A percentile compares a stretch with the other conserved stretches of the same genome.
phyloP scores from a whole-genome alignment of 495 filamentous ascomycete genomes.

The Saxophila tyrrhenica region DNA sequence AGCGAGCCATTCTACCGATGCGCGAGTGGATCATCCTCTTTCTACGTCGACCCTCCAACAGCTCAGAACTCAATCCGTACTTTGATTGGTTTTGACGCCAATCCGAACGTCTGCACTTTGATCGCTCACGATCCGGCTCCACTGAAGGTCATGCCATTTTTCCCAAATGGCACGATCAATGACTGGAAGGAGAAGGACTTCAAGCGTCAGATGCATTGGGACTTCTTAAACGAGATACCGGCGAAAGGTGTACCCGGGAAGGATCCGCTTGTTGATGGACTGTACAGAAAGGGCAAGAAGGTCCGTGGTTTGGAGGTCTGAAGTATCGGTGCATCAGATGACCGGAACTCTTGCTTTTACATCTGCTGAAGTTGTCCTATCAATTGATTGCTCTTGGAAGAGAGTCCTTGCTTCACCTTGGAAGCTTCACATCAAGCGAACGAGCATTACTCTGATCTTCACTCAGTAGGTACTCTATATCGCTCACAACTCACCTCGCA shows the following conservation, averaged over 20 bases:
- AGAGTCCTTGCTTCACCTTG: no score
- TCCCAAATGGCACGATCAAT: conserved; percentile 36
- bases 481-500: no score
- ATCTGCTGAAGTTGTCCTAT: no score
- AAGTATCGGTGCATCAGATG: no score
- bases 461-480: not conserved
- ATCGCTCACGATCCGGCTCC: conserved; percentile 32
- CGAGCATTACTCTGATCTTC: no score
- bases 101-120: not conserved
- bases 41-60: not conserved
- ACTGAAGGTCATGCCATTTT: conserved; percentile 36
- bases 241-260: not conserved
- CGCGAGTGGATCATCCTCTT: not conserved
- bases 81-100: conserved; percentile 4
- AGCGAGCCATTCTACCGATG: not conserved
- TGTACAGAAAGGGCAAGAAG: conserved; percentile 1
- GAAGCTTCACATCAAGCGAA: no score
- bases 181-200: conserved; percentile 40
- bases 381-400: no score
- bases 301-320: not conserved
- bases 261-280: conserved; percentile 1
- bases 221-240: conserved; percentile 44
- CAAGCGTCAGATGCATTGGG: conserved; percentile 37
- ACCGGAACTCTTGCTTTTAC: no score
- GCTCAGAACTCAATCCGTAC: conserved; percentile 1